These are phyloP conservation scores for Teratosphaeria zuluensis DNA, from an alignment of 2,329 filamentous ascomycete genomes.

Conservation along the genomic window DNA sequence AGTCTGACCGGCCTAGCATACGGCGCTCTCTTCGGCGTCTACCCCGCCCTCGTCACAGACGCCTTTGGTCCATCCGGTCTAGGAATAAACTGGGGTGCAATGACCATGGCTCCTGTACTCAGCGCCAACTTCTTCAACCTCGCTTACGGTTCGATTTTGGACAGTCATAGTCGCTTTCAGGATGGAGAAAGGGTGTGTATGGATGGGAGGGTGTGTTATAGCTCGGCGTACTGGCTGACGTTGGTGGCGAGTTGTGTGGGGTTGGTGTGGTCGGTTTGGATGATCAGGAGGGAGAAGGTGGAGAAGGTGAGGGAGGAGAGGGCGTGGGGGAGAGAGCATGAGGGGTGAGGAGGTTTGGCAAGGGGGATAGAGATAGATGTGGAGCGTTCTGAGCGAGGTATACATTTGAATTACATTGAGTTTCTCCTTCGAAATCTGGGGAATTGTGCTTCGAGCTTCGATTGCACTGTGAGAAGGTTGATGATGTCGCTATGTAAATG, in stretches of 20 bases:
- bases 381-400: neutral
- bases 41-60: slow-evolving; percentile 76
- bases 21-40: slow-evolving; percentile 88
- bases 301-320: slow-evolving; percentile 11
- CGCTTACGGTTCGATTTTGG: slow-evolving; percentile 76
- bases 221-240: slow-evolving; percentile 69
- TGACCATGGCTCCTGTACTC: slow-evolving; percentile 80
- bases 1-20: slow-evolving; percentile 80
- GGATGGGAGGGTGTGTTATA: slow-evolving; percentile 73
- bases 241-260: slow-evolving; percentile 61
- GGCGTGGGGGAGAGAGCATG: slow-evolving; percentile 6
- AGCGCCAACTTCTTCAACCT: slow-evolving; percentile 89
- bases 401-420: neutral
- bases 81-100: slow-evolving; percentile 91
- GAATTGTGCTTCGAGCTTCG: too few relatives aligned
- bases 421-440: too few relatives aligned
- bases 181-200: slow-evolving; percentile 57
- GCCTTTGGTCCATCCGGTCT: slow-evolving; percentile 83
- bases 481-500: too few relatives aligned
- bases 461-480: too few relatives aligned
- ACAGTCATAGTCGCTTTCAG: slow-evolving; percentile 62
- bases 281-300: slow-evolving; percentile 41
- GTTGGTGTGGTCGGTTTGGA: slow-evolving; percentile 58
- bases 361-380: neutral
- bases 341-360: slow-evolving; percentile 1